phyloP scores from a whole-genome alignment of 2,329 filamentous ascomycete species.

The Venturia aucupariae region DNA sequence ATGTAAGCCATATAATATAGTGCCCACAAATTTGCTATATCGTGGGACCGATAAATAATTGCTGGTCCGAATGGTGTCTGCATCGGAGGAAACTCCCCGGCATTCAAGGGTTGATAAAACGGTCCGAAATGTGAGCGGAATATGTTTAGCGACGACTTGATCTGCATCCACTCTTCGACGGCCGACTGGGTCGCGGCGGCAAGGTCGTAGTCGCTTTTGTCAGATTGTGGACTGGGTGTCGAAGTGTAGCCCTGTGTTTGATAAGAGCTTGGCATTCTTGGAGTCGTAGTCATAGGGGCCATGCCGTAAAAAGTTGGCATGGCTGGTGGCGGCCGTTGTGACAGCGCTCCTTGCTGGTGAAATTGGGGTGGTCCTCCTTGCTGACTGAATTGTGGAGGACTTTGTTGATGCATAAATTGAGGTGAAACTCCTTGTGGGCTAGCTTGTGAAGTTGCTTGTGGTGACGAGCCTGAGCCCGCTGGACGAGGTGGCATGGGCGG shows the following conservation, averaged over 20 bases:
- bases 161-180: constrained; percentile 66
- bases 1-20: constrained; percentile 81
- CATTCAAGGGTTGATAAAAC: constrained; percentile 65
- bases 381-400: constrained; percentile 14
- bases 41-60: constrained; percentile 73
- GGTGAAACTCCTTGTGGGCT: not conserved
- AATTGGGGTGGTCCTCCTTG: not conserved
- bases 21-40: constrained; percentile 81
- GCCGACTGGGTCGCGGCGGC: constrained; percentile 60
- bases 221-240: constrained; percentile 12
- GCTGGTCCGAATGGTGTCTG: constrained; percentile 73
- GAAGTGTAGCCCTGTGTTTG: constrained; percentile 14
- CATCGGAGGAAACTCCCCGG: constrained; percentile 54
- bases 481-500: constrained; percentile 15
- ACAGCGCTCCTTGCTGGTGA: constrained; percentile 15
- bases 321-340: constrained; percentile 15
- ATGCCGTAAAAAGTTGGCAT: constrained; percentile 40
- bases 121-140: constrained; percentile 59
- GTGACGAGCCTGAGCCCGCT: not conserved
- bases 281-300: constrained; percentile 33
- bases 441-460: not conserved
- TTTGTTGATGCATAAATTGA: constrained; percentile 5
- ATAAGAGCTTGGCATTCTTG: constrained; percentile 36
- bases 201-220: constrained; percentile 44
- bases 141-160: constrained; percentile 59